Evolutionary conservation across 139 green algal genomes (phyloP).

Genomic region (Chlamydomonas asymmetrica): DNA sequence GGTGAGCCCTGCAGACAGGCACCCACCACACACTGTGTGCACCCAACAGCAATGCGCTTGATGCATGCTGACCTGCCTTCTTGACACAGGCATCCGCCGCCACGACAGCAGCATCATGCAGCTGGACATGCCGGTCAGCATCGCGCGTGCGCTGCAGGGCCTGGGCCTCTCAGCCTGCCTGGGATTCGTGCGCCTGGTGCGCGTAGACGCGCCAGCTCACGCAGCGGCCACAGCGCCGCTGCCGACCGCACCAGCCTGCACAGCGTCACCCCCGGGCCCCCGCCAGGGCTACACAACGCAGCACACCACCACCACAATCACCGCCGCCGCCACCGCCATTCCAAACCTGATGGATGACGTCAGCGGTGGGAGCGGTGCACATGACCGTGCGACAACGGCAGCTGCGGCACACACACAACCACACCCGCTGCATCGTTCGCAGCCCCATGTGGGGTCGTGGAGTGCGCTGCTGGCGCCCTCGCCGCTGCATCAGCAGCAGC

Average conservation of each 20-base stretch:
- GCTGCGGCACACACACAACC: too few species aligned
- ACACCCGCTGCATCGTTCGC: too few species aligned
- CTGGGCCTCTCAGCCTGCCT: constrained; percentile 54
- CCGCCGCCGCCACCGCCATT: too few species aligned
- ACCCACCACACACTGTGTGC: neutral
- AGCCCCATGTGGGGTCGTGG: too few species aligned
- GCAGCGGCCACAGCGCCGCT: neutral
- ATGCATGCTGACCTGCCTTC: too few species aligned
- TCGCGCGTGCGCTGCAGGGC: constrained; percentile 20
- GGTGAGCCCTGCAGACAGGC: neutral
- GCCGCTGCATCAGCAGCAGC: too few species aligned
- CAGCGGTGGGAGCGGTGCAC: too few species aligned
- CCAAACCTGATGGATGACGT: too few species aligned
- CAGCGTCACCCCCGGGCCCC: neutral
- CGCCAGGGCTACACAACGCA: neutral
- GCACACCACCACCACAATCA: neutral
- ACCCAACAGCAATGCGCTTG: too few species aligned
- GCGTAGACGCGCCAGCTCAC: neutral
- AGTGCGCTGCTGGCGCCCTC: too few species aligned
- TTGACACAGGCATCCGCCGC: constrained; percentile 4
- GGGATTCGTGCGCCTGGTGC: constrained; percentile 54
- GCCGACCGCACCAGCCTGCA: neutral
- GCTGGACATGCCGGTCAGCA: neutral
- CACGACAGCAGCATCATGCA: neutral
- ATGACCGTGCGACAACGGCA: too few species aligned